Evolutionary conservation across 2,329 filamentous ascomycete genomes (phyloP).

Genomic region (Sclerotinia trifoliorum): DNA sequence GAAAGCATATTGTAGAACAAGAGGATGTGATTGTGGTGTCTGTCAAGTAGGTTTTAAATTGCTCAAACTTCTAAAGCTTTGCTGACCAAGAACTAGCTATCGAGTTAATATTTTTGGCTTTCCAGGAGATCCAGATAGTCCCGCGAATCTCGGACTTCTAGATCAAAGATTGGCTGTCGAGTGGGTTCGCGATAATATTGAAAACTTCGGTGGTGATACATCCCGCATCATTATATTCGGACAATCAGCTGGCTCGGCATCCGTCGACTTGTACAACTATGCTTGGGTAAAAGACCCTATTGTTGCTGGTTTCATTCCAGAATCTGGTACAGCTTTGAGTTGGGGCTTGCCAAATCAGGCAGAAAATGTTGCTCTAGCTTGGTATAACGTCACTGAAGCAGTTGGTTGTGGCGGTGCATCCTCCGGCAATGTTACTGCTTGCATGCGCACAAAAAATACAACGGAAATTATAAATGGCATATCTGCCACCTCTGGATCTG

Average conservation of each 20-base stretch:
- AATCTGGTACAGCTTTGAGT: constrained; percentile 39
- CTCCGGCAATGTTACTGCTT: constrained; percentile 31
- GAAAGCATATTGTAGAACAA: constrained; percentile 44
- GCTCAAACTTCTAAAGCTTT: constrained; percentile 24
- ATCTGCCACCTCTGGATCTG: constrained; percentile 15
- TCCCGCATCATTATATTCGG: constrained; percentile 55
- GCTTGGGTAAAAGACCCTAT: constrained; percentile 40
- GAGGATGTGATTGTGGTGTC: constrained; percentile 49
- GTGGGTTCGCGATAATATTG: constrained; percentile 62
- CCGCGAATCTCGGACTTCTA: constrained; percentile 58
- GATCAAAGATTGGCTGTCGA: constrained; percentile 59
- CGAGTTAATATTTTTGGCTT: constrained; percentile 44
- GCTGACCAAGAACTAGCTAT: constrained; percentile 37
- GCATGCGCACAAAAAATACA: constrained; percentile 35
- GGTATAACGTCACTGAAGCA: constrained; percentile 33
- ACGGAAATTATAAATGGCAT: constrained; percentile 26
- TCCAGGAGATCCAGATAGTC: constrained; percentile 37
- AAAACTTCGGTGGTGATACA: constrained; percentile 58
- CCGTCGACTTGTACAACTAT: constrained; percentile 43
- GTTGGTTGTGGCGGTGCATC: constrained; percentile 38
- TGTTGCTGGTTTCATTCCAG: constrained; percentile 36
- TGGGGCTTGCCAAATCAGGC: constrained; percentile 33
- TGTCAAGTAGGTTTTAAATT: constrained; percentile 45
- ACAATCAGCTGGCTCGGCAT: constrained; percentile 57
- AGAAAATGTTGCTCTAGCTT: constrained; percentile 27